Conservation (phyloP, 768 basidiomycete species). For the Podaxis carcinomalis region DNA sequence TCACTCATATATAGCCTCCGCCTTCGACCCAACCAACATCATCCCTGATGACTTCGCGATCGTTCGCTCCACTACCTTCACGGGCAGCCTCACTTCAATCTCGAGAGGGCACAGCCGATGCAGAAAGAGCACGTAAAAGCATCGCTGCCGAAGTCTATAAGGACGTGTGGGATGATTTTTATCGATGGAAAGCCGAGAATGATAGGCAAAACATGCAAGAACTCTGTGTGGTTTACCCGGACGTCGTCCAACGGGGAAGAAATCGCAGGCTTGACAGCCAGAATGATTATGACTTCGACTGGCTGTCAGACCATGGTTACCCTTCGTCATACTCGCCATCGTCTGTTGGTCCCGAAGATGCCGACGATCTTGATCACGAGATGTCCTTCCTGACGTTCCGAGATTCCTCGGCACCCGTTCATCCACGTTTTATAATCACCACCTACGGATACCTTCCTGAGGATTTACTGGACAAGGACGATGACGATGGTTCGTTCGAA, state of each 20-base stretch:
- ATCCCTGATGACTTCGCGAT: not conserved
- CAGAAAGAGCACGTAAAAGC: not conserved
- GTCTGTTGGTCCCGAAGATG: not conserved
- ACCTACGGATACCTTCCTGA: conserved; percentile 1
- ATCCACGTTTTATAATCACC: not conserved
- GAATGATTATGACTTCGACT: not conserved
- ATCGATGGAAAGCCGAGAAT: conserved; percentile 1
- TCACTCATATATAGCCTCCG: not conserved
- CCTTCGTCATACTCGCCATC: conserved; percentile 5
- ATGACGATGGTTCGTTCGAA: not conserved
- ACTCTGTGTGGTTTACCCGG: not conserved
- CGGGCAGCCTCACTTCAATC: not conserved
- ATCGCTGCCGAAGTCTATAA: not conserved
- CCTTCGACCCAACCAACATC: no score
- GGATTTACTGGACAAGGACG: not conserved
- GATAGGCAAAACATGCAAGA: not conserved
- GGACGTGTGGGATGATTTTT: conserved; percentile 7
- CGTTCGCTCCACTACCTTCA: not conserved
- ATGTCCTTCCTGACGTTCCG: conserved; percentile 1
- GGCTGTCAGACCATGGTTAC: conserved; percentile 6
- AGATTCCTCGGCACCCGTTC: not conserved
- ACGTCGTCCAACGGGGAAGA: not conserved
- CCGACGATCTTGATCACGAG: not conserved
- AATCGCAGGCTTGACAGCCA: not conserved
- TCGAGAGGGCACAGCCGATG: not conserved